Base-by-base conservation (phyloP, 2,329 filamentous ascomycete genomes). In the Aureobasidium sp. region DNA sequence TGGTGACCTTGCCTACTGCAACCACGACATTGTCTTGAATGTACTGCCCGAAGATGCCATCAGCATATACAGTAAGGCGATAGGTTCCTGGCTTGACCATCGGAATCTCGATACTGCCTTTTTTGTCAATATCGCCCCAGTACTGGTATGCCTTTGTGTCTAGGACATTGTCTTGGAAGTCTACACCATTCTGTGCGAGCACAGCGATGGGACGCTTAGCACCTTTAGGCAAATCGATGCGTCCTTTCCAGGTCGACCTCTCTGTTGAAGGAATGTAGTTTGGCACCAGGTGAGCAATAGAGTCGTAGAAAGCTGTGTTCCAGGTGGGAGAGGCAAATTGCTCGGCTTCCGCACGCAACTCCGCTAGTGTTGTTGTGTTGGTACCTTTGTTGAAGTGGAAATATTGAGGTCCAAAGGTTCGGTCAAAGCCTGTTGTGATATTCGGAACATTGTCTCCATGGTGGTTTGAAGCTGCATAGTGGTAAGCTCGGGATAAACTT, bases 321-420 rank as follows among this genome's bases (percentile, higher is more conserved):
- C 83, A 86, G 49, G 73, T 73, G 0, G 80, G 78, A 41, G 76
- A 73, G 10, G 79, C 81, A 63, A 78, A 79, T 62, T 77, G 72
- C 21, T 76, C 73, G 1, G 85, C 85, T 60, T 87, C 85, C 10
- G 74, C 72, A 27, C 81, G 76, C 3, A 85, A 76, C 1, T 75
- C 74, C 25, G 79, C 69, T 47, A 84, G 73, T 4, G 75, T 71
- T 2, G 77, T 75, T 8, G 77, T 76, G 0, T 75, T 71, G 2
- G 76, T 72, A 10, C 81, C 82, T 57, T 79, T 78, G 70, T 86
- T 87, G 75, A 87, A 87, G 67, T 85, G 77, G 67, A 81, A 87
- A 67, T 81, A 86, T 69, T 82, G 80, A 6, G 84, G 85, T 1
- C 85, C 85, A 67, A 86, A 86, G 0, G 85, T 87, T 2, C 84